Evolutionary conservation across 164 flowering plant species (phyloP).

Genomic region (Dillenia turbinata): DNA sequence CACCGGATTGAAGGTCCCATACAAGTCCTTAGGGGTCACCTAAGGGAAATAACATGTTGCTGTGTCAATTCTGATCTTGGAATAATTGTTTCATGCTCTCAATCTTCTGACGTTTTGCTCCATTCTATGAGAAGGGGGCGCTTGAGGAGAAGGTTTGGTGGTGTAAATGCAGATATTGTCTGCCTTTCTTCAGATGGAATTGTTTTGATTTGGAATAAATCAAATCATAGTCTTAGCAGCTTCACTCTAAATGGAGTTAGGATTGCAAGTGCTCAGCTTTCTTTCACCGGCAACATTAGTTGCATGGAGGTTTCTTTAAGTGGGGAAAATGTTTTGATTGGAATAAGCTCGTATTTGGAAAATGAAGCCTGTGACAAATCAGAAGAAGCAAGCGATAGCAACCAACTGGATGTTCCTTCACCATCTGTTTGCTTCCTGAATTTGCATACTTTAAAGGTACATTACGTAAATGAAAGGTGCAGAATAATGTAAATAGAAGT

Average conservation of each 20-base stretch:
- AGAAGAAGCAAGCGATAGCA: constrained; percentile 17
- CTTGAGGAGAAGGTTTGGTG: constrained; percentile 58
- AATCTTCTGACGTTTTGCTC: constrained; percentile 68
- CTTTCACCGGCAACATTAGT: constrained; percentile 48
- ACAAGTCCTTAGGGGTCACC: constrained; percentile 87
- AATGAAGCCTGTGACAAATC: constrained; percentile 23
- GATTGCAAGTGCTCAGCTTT: constrained; percentile 49
- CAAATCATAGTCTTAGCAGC: constrained; percentile 42
- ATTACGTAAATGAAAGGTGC: constrained; percentile 1
- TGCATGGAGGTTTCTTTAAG: constrained; percentile 89
- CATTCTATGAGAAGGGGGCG: constrained; percentile 89
- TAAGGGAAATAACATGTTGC: constrained; percentile 66
- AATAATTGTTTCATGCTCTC: constrained; percentile 73
- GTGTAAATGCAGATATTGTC: constrained; percentile 70
- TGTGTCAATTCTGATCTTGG: constrained; percentile 85
- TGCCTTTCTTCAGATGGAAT: constrained; percentile 79
- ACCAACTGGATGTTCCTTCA: constrained; percentile 39
- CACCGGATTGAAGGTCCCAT: constrained; percentile 87
- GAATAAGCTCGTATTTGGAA: constrained; percentile 40
- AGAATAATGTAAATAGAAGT: no score
- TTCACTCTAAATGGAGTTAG: constrained; percentile 74
- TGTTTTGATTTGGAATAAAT: constrained; percentile 75
- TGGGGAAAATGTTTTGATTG: constrained; percentile 71
- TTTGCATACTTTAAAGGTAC: constrained; percentile 74
- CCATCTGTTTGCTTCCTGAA: constrained; percentile 87